Conservation (phyloP, 1,284 basidiomycete species). For the Chalciporus sp. region DNA sequence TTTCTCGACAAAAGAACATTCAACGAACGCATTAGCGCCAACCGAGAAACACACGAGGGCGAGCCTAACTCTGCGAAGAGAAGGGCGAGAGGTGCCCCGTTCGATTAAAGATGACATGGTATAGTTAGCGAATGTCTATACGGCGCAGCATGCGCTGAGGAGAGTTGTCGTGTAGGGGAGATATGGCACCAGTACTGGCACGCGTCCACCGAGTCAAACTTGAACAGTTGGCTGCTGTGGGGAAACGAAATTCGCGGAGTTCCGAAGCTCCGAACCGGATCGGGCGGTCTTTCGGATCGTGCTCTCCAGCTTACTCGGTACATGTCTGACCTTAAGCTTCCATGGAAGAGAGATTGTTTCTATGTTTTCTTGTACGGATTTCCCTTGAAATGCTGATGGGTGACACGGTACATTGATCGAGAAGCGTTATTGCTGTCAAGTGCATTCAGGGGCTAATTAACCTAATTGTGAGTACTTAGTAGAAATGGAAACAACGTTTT, state of each 20-base stretch:
- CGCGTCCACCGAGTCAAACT: too few species aligned
- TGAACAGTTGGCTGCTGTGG: too few species aligned
- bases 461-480: neutral
- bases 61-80: constrained; percentile 25
- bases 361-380: too few species aligned
- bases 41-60: constrained; percentile 55
- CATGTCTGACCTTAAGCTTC: neutral
- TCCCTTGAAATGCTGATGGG: neutral
- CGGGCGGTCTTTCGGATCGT: neutral
- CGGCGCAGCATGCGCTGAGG: neutral
- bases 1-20: neutral
- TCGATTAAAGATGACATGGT: constrained; percentile 17
- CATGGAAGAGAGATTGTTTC: neutral
- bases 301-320: neutral
- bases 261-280: neutral
- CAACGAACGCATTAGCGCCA: constrained; percentile 61
- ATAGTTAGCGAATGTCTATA: neutral
- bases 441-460: constrained; percentile 23
- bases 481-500: neutral
- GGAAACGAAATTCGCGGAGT: neutral
- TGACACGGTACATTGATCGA: too few species aligned
- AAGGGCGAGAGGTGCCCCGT: constrained; percentile 4
- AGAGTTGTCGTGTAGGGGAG: neutral
- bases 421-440: neutral
- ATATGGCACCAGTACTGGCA: too few species aligned